Evolutionary conservation across 164 flowering plant genomes (phyloP).

Genomic region (Macadamia integrifolia): DNA sequence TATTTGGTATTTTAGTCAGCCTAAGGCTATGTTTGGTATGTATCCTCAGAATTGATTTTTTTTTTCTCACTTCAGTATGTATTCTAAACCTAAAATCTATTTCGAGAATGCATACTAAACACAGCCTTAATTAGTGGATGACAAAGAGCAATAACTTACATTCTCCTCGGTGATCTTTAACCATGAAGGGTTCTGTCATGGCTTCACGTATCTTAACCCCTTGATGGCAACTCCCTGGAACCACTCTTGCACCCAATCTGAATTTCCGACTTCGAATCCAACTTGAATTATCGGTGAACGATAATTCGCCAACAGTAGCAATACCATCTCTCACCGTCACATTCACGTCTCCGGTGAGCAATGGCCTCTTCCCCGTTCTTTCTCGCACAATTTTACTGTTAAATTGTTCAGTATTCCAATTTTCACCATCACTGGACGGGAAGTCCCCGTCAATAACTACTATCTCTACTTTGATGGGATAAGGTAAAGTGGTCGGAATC

Average conservation of each 20-base stretch:
- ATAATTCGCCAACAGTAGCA: conserved; percentile 34
- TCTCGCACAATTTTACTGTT: conserved; percentile 41
- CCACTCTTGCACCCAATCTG: conserved; percentile 53
- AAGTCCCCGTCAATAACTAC: conserved; percentile 66
- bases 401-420: conserved; percentile 53
- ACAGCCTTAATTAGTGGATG: too few species aligned
- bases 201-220: conserved; percentile 51
- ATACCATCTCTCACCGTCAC: conserved; percentile 41
- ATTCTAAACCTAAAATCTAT: too few species aligned
- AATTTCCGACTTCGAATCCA: conserved; percentile 68
- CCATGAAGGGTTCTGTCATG: conserved; percentile 48
- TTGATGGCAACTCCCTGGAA: conserved; percentile 14
- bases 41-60: too few species aligned
- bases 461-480: conserved; percentile 44
- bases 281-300: conserved; percentile 74
- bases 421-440: conserved; percentile 17
- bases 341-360: conserved; percentile 49
- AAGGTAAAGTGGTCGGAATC: conserved; percentile 15
- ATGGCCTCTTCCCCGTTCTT: conserved; percentile 56
- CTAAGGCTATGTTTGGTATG: too few species aligned
- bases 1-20: too few species aligned
- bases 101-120: too few species aligned
- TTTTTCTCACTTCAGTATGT: too few species aligned
- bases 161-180: conserved; percentile 67
- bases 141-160: conserved; percentile 21